Conservation (phyloP, 768 basidiomycete species). For the Macrolepiota albuminosa region DNA sequence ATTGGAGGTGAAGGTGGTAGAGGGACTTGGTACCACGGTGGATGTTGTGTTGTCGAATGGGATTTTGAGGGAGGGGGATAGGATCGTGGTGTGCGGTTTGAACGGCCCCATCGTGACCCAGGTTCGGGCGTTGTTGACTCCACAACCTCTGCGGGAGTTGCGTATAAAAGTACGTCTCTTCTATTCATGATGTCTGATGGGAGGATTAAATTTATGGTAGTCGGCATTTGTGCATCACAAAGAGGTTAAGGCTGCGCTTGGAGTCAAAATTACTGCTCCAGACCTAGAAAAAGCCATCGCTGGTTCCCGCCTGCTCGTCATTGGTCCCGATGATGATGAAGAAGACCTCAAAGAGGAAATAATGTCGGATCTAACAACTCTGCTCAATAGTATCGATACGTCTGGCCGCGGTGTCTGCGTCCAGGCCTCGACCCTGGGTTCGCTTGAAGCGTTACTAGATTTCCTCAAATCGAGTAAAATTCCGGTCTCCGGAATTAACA, state of each 20-base stretch:
- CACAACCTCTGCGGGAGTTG: slow-evolving; percentile 92
- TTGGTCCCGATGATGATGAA: slow-evolving; percentile 94
- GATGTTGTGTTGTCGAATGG: slow-evolving; percentile 97
- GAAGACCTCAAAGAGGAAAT: slow-evolving; percentile 92
- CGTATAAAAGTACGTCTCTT: slow-evolving; percentile 76
- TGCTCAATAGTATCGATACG: slow-evolving; percentile 89
- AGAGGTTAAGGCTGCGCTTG: slow-evolving; percentile 93
- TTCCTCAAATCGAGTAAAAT: slow-evolving; percentile 96
- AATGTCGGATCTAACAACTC: slow-evolving; percentile 90
- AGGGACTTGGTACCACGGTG: slow-evolving; percentile 96
- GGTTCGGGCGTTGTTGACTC: slow-evolving; percentile 89
- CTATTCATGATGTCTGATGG: slow-evolving; percentile 1
- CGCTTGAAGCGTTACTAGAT: slow-evolving; percentile 92
- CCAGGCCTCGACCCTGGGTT: slow-evolving; percentile 95
- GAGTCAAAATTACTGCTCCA: slow-evolving; percentile 92
- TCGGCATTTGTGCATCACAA: slow-evolving; percentile 97
- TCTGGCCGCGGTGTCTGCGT: slow-evolving; percentile 97
- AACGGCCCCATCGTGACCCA: slow-evolving; percentile 97
- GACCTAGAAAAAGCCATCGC: slow-evolving; percentile 98
- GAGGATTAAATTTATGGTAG: slow-evolving; percentile 33
- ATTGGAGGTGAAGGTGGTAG: slow-evolving; percentile 97
- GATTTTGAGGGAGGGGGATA: slow-evolving; percentile 85
- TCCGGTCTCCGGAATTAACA: slow-evolving; percentile 95
- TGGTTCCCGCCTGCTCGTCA: slow-evolving; percentile 88
- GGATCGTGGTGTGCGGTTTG: slow-evolving; percentile 92